phyloP scores from a whole-genome alignment of 2,329 filamentous ascomycete genomes.

The Penicillium sp. region DNA sequence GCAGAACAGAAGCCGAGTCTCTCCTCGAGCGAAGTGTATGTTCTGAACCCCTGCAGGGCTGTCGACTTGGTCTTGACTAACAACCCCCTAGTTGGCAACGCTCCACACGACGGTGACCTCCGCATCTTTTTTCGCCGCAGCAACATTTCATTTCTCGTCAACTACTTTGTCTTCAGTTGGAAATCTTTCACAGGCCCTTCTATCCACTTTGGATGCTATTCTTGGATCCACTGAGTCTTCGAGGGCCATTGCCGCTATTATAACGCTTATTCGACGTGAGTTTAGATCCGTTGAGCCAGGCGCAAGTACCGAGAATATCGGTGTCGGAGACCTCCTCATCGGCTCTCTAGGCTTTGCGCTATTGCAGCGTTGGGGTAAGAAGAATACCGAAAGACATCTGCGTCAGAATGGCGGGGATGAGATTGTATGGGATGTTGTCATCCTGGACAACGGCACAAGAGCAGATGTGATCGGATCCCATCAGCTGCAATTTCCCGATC shows the following conservation, averaged over 20 bases:
- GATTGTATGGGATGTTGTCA: conserved; percentile 49
- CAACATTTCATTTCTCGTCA: conserved; percentile 47
- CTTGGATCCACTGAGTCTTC: conserved; percentile 51
- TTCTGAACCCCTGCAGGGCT: background rate
- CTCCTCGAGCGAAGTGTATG: conserved; percentile 48
- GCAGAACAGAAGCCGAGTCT: conserved; percentile 43
- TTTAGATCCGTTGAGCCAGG: conserved; percentile 39
- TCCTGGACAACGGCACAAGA: conserved; percentile 46
- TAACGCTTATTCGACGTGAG: conserved; percentile 47
- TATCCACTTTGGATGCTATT: conserved; percentile 48
- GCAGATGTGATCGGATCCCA: conserved; percentile 48
- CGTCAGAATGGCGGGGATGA: conserved; percentile 44
- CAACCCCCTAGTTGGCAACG: conserved; percentile 37
- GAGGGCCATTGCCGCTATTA: conserved; percentile 48
- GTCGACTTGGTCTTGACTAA: conserved; percentile 11
- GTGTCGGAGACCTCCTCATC: conserved; percentile 44
- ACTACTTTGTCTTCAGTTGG: conserved; percentile 44
- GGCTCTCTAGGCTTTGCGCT: conserved; percentile 47
- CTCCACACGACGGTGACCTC: conserved; percentile 47
- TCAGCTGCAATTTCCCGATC: conserved; percentile 30
- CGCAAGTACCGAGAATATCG: conserved; percentile 37
- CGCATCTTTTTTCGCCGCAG: conserved; percentile 48
- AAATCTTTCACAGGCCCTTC: conserved; percentile 44
- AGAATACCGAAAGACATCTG: conserved; percentile 43
- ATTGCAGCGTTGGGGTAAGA: conserved; percentile 47